Percentiles rank a stretch among this genome's conserved stretches.
phyloP scores from a whole-genome alignment of 768 basidiomycete genomes.

The Lactifluus echinatus region DNA sequence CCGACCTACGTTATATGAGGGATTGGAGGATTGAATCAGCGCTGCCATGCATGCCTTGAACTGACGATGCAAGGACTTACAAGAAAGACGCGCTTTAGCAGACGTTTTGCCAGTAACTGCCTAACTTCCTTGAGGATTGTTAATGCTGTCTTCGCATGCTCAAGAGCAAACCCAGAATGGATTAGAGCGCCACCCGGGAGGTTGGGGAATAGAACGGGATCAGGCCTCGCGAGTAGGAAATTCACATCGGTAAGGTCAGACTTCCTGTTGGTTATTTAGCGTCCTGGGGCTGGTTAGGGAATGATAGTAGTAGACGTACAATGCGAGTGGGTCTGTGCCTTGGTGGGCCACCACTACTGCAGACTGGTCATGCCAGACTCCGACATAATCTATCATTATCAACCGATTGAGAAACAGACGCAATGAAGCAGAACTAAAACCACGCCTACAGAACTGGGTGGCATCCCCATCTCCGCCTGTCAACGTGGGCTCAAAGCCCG shows the following conservation, averaged over 20 bases:
- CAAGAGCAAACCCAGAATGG: conserved; percentile 13
- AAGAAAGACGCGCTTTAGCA: conserved; percentile 2
- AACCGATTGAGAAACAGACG: not conserved
- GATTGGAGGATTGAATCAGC: no score
- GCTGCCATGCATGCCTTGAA: no score
- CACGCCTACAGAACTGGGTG: conserved; percentile 38
- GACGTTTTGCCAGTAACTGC: not conserved
- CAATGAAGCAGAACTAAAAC: no score
- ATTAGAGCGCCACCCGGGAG: not conserved
- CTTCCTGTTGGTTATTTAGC: not conserved
- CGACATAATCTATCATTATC: conserved; percentile 15
- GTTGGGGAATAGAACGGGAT: conserved; percentile 12
- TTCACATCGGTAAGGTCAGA: no score
- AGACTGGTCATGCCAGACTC: conserved; percentile 14
- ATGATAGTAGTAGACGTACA: conserved; percentile 2
- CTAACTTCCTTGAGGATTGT: conserved; percentile 12
- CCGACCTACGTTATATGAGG: not conserved
- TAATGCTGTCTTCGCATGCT: conserved; percentile 11
- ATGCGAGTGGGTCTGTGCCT: conserved; percentile 13
- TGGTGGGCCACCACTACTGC: conserved; percentile 19
- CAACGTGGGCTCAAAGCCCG: conserved; percentile 34
- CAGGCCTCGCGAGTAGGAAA: not conserved
- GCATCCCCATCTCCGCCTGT: conserved; percentile 42
- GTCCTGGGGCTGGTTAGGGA: not conserved
- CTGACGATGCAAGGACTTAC: not conserved